These are phyloP conservation scores for Anisodus tanguticus DNA, from an alignment of 257 asterid genomes.

Conservation along the genomic window DNA sequence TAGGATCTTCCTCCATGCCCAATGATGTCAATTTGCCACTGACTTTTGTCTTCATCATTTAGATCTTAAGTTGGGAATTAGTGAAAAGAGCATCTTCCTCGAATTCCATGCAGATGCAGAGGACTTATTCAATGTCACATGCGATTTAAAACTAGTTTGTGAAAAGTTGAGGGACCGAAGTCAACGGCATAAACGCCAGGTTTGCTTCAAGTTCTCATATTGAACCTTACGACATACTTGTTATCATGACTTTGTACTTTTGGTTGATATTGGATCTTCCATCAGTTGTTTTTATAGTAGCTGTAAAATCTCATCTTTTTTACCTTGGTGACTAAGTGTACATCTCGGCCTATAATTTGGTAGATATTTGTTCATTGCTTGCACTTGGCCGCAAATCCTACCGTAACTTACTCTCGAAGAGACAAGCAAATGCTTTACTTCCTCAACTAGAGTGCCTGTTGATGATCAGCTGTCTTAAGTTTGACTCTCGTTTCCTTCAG, in stretches of 20 bases:
- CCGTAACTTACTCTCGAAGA: background rate
- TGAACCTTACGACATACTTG: background rate
- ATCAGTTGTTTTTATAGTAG: background rate
- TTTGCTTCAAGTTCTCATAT: slow-evolving; percentile 37
- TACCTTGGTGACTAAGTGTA: slow-evolving; percentile 6
- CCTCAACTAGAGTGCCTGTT: background rate
- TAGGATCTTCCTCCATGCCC: background rate
- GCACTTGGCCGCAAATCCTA: background rate
- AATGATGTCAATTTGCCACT: background rate
- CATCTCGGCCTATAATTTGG: background rate
- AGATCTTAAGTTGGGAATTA: slow-evolving; percentile 95
- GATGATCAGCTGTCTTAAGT: slow-evolving; percentile 4
- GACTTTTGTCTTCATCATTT: slow-evolving; percentile 25
- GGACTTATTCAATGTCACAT: slow-evolving; percentile 94
- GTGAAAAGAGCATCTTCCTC: slow-evolving; percentile 93
- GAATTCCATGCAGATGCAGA: slow-evolving; percentile 99
- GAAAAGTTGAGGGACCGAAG: slow-evolving; percentile 82
- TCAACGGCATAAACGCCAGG: slow-evolving; percentile 95
- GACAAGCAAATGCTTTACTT: background rate
- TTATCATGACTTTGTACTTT: slow-evolving; percentile 5
- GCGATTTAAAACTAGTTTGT: slow-evolving; percentile 91
- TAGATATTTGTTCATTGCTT: slow-evolving; percentile 25
- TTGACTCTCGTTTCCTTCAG: slow-evolving; percentile 2
- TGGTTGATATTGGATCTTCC: slow-evolving; percentile 19
- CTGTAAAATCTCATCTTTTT: background rate